These are phyloP conservation scores for Solanum bulbocastanum DNA, from an alignment of 257 asterid genomes.

Conservation along the genomic window DNA sequence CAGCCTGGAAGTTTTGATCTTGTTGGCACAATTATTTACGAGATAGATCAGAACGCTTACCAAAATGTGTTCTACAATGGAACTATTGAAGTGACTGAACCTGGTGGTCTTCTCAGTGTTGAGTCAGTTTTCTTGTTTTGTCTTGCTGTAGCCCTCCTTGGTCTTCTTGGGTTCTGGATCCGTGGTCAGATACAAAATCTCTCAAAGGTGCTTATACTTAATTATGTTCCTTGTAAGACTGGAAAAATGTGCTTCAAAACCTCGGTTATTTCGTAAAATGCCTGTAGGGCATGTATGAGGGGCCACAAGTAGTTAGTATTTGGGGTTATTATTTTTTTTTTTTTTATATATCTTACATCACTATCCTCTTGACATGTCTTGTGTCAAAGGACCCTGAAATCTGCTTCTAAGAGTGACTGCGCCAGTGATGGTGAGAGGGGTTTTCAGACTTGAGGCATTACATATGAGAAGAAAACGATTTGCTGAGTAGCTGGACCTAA, in stretches of 20 bases:
- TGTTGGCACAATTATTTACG: slow-evolving; percentile 79
- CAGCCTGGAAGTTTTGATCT: slow-evolving; percentile 96
- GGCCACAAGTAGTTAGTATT: not conserved
- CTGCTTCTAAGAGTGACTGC: not conserved
- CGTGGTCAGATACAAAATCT: slow-evolving; percentile 52
- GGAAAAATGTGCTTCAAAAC: not conserved
- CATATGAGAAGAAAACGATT: not conserved
- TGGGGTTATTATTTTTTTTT: not conserved
- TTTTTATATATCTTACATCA: not conserved
- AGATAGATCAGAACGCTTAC: slow-evolving; percentile 67
- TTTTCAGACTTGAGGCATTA: not conserved
- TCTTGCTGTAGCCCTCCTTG: slow-evolving; percentile 66
- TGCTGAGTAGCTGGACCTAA: not conserved
- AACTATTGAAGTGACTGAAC: slow-evolving; percentile 84
- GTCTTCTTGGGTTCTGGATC: slow-evolving; percentile 60
- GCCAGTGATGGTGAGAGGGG: not conserved
- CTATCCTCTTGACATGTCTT: not conserved
- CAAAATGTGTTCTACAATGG: slow-evolving; percentile 86
- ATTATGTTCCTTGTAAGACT: not conserved
- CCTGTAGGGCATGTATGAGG: not conserved
- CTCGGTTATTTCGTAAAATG: not conserved
- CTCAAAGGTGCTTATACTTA: slow-evolving; percentile 56
- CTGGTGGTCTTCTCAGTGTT: slow-evolving; percentile 73
- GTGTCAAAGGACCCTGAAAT: not conserved
- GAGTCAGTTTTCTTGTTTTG: slow-evolving; percentile 91